phyloP scores from a whole-genome alignment of 2,329 filamentous ascomycete genomes.

The Phoma sp. region DNA sequence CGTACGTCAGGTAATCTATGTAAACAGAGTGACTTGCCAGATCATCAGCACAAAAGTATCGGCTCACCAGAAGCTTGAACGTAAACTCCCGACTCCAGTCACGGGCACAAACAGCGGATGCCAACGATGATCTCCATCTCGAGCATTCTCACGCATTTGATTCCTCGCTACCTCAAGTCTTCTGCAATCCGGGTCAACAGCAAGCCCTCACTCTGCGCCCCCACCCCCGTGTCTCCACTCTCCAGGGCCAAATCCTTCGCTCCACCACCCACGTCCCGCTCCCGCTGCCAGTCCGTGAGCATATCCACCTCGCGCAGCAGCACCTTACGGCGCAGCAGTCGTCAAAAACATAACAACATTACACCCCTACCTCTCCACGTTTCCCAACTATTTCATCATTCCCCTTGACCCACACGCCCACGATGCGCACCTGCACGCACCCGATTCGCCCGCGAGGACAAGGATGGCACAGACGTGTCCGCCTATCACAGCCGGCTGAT shows the following conservation, averaged over 20 bases:
- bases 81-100: too few species aligned
- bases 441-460: neutral
- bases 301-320: neutral
- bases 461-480: neutral
- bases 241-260: neutral
- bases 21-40: too few species aligned
- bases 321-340: neutral
- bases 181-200: too few species aligned
- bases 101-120: too few species aligned
- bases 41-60: too few species aligned
- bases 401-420: neutral
- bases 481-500: neutral
- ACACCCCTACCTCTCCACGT: too few species aligned
- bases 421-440: neutral
- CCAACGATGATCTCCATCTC: too few species aligned
- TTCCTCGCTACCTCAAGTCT: too few species aligned
- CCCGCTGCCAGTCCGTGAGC: neutral
- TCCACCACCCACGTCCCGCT: slow-evolving; percentile 4
- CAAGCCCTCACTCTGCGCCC: neutral
- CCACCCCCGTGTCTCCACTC: neutral
- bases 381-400: neutral
- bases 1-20: too few species aligned
- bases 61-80: too few species aligned
- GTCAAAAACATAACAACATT: too few species aligned
- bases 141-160: too few species aligned